phyloP scores from a whole-genome alignment of 1,284 basidiomycete genomes.

The Boletus austroedulis region DNA sequence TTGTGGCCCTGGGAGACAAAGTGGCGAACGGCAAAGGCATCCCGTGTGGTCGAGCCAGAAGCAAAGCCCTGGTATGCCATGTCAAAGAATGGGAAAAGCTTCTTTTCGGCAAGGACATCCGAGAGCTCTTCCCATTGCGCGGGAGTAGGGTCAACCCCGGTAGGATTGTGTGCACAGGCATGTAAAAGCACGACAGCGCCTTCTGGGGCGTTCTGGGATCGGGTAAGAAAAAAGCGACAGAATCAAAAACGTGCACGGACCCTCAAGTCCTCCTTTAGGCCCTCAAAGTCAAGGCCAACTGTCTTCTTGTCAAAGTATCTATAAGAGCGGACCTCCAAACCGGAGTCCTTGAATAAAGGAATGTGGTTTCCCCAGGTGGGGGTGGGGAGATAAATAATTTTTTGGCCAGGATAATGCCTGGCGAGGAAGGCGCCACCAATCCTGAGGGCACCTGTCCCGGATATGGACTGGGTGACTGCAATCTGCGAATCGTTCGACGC shows the following conservation, averaged over 20 bases:
- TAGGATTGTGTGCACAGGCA: conserved; percentile 97
- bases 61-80: conserved; percentile 99
- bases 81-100: conserved; percentile 91
- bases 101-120: conserved; percentile 83
- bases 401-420: conserved; percentile 85
- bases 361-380: conserved; percentile 99
- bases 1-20: conserved; percentile 90
- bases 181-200: conserved; percentile 83
- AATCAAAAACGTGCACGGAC: conserved; percentile 41
- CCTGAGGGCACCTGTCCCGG: conserved; percentile 95
- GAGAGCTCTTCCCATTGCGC: conserved; percentile 94
- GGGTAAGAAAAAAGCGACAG: neutral
- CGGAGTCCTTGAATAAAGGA: conserved; percentile 84
- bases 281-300: conserved; percentile 91
- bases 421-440: conserved; percentile 95
- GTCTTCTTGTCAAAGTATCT: conserved; percentile 95
- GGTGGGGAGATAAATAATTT: conserved; percentile 89
- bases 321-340: conserved; percentile 90
- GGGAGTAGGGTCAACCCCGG: conserved; percentile 92
- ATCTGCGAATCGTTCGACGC: conserved; percentile 50
- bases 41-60: conserved; percentile 83
- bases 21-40: conserved; percentile 93
- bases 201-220: conserved; percentile 65
- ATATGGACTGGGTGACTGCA: conserved; percentile 94
- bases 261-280: conserved; percentile 84